These are phyloP conservation scores for Tetrapyrgos nigripes DNA, from an alignment of 1,284 basidiomycete species.

Conservation along the genomic window DNA sequence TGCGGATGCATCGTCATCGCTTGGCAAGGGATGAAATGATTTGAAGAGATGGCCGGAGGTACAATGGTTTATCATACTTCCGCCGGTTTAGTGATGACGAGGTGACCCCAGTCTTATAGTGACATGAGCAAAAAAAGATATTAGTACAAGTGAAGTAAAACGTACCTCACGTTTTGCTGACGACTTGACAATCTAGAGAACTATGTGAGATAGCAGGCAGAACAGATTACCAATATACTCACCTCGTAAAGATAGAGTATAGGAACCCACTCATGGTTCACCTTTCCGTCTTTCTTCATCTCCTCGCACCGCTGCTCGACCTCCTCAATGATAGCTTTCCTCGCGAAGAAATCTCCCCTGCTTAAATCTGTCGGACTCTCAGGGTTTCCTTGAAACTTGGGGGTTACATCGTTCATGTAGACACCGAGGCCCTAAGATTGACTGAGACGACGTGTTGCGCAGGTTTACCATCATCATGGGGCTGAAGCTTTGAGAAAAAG, in stretches of 20 bases:
- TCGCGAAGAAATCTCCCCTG: constrained; percentile 27
- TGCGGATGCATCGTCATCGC: too few species aligned
- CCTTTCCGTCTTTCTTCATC: constrained; percentile 11
- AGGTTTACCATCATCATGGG: constrained; percentile 33
- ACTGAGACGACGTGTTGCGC: too few species aligned
- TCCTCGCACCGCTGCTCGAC: constrained; percentile 22
- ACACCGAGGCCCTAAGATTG: too few species aligned
- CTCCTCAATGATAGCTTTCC: constrained; percentile 34
- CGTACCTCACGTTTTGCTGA: constrained; percentile 29
- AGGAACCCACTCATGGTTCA: constrained; percentile 24
- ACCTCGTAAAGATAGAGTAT: constrained; percentile 36
- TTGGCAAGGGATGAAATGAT: too few species aligned
- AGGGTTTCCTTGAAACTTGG: too few species aligned
- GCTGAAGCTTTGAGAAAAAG: constrained; percentile 23
- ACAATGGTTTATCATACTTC: too few species aligned
- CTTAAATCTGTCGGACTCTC: too few species aligned
- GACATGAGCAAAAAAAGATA: background rate
- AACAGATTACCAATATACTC: constrained; percentile 1
- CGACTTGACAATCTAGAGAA: constrained; percentile 25
- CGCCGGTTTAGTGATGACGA: too few species aligned
- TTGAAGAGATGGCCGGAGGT: too few species aligned
- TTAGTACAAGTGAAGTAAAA: background rate
- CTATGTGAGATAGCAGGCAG: background rate
- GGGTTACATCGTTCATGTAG: too few species aligned
- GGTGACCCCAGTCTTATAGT: constrained; percentile 38